Percentiles rank a stretch among this genome's conserved stretches.
Conservation (phyloP, 1,284 basidiomycete genomes). For the Cutaneotrichosporon spelunceum region DNA sequence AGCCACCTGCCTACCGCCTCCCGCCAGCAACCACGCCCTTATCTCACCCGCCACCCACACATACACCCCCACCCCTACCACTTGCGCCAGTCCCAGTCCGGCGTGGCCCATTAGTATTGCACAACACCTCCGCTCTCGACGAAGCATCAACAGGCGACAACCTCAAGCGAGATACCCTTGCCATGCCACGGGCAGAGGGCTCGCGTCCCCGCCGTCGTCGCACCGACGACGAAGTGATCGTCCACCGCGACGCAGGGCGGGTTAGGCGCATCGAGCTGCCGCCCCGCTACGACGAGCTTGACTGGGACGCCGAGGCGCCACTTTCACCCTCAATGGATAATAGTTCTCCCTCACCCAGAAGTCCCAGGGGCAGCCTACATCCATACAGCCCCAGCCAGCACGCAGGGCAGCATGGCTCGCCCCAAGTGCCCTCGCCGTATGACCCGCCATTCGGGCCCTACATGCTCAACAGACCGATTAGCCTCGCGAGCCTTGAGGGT, state of each 20-base stretch:
- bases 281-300: slow-evolving; percentile 47
- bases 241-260: slow-evolving; percentile 46
- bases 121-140: slow-evolving; percentile 23
- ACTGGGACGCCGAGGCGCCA: slow-evolving; percentile 33
- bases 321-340: no score
- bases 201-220: slow-evolving; percentile 1
- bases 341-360: no score
- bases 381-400: no score
- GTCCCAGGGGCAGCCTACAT: no score
- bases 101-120: slow-evolving; percentile 31
- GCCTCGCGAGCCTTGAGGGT: no score
- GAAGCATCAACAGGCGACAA: slow-evolving; percentile 20
- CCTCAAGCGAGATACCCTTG: slow-evolving; percentile 47
- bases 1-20: slow-evolving; percentile 25
- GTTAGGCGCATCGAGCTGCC: slow-evolving; percentile 42
- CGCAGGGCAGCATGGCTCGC: no score
- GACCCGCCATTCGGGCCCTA: no score
- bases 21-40: not conserved
- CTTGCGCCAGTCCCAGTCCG: not conserved
- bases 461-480: no score
- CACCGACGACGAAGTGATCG: slow-evolving; percentile 28
- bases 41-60: not conserved
- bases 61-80: not conserved
- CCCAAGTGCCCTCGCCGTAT: not conserved
- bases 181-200: slow-evolving; percentile 11